A percentile compares a stretch with the other conserved stretches of the same genome.
phyloP scores from a whole-genome alignment of 169 alveolate species.

The Plasmodium berghei region DNA sequence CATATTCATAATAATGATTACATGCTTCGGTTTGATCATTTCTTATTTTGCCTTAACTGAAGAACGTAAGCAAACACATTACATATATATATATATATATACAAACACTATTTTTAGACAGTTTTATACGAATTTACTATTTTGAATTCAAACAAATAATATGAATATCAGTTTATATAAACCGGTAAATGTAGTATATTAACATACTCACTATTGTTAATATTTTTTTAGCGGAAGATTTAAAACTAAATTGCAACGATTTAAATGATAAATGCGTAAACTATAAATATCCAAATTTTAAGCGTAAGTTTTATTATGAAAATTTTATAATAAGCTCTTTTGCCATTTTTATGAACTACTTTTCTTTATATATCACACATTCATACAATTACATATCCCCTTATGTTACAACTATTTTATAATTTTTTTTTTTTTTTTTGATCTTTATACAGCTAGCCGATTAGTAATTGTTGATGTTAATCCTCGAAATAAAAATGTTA shows the following conservation, averaged over 20 bases:
- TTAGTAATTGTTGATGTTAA: slow-evolving; percentile 29
- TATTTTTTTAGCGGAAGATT: slow-evolving; percentile 19
- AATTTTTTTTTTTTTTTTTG: neutral
- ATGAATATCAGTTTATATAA: neutral
- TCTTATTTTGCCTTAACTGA: slow-evolving; percentile 22
- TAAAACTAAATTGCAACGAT: slow-evolving; percentile 29
- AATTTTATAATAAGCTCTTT: no score
- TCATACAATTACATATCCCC: no score
- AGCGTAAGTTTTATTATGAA: slow-evolving; percentile 30
- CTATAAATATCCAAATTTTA: slow-evolving; percentile 44
- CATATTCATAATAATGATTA: slow-evolving; percentile 11
- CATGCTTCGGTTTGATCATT: slow-evolving; percentile 10
- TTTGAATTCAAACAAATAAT: neutral
- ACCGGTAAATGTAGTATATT: neutral
- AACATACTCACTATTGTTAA: neutral
- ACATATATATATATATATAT: neutral
- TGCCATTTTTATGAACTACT: no score
- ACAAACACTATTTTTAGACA: neutral
- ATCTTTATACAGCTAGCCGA: slow-evolving; percentile 19
- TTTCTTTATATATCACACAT: no score
- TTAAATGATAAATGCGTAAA: slow-evolving; percentile 34
- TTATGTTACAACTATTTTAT: no score
- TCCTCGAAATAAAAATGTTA: slow-evolving; percentile 14
- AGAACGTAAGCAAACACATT: slow-evolving; percentile 1
- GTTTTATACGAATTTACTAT: neutral